Percentiles rank a stretch among this genome's conserved stretches.
phyloP scores from a whole-genome alignment of 2,329 filamentous ascomycete genomes.

The Claviceps sp. region DNA sequence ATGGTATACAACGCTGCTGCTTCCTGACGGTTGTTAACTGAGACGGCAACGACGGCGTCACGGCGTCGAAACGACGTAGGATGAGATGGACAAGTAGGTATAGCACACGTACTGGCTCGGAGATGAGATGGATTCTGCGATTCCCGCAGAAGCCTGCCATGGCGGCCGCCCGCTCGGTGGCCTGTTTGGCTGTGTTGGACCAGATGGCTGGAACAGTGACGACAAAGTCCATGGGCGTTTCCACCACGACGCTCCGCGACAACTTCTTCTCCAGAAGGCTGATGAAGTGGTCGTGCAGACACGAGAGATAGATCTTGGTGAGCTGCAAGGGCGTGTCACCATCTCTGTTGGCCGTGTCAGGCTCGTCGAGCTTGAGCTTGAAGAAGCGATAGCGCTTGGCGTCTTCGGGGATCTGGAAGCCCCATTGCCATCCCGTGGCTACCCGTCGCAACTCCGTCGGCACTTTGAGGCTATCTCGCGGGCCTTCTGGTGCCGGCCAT shows the following conservation, averaged over 20 bases:
- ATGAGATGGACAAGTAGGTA: not conserved
- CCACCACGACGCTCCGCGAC: conserved; percentile 26
- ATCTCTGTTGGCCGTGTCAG: conserved; percentile 15
- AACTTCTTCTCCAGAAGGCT: conserved; percentile 28
- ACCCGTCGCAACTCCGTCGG: conserved; percentile 34
- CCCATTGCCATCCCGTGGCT: conserved; percentile 32
- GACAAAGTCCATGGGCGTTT: conserved; percentile 37
- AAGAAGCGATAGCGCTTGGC: conserved; percentile 29
- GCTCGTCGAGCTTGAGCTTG: conserved; percentile 31
- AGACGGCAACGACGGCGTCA: no score
- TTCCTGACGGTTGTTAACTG: conserved; percentile 20
- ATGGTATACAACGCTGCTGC: conserved; percentile 37
- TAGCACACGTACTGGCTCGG: conserved; percentile 27
- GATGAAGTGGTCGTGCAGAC: conserved; percentile 34
- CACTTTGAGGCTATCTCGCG: conserved; percentile 29
- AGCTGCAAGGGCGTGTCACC: conserved; percentile 22
- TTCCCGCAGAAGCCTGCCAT: conserved; percentile 26
- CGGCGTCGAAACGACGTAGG: not conserved
- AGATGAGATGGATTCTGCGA: conserved; percentile 31
- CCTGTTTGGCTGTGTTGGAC: conserved; percentile 39
- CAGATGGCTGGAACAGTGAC: conserved; percentile 46
- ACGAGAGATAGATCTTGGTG: conserved; percentile 30
- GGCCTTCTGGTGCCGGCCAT: conserved; percentile 26
- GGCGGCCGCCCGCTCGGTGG: conserved; percentile 28
- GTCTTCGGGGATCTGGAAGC: conserved; percentile 31